These are phyloP conservation scores for Chalara sp. DNA, from an alignment of 2,329 filamentous ascomycete genomes.

Conservation along the genomic window DNA sequence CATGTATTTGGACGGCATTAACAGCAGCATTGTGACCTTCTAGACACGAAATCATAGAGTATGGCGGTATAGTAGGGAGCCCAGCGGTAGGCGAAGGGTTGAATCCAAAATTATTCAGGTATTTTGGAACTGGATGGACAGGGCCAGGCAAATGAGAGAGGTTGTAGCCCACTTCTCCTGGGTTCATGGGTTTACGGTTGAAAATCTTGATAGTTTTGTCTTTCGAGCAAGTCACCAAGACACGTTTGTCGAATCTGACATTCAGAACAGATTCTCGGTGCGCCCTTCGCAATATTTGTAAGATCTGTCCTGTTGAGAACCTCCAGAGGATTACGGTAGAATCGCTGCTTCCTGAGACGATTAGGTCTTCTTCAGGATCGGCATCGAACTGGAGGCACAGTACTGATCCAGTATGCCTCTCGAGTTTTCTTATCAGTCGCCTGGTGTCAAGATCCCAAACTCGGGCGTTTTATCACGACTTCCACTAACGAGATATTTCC, in stretches of 20 bases:
- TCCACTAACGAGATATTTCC: constrained; percentile 83
- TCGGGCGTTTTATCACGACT: constrained; percentile 77
- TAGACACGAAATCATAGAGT: constrained; percentile 70
- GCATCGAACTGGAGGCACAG: constrained; percentile 94
- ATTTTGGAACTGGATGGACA: constrained; percentile 46
- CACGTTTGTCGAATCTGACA: constrained; percentile 83
- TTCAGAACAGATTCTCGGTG: constrained; percentile 91
- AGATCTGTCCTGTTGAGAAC: constrained; percentile 80
- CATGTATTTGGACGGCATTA: constrained; percentile 88
- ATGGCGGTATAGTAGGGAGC: constrained; percentile 53
- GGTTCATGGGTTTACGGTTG: constrained; percentile 65
- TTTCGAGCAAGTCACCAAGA: constrained; percentile 94
- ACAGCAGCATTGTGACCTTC: constrained; percentile 86
- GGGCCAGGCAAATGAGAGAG: constrained; percentile 30
- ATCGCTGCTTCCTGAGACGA: constrained; percentile 95
- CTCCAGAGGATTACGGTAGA: constrained; percentile 85
- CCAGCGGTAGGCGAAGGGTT: constrained; percentile 38
- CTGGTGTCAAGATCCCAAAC: constrained; percentile 86
- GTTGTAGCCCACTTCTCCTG: constrained; percentile 51
- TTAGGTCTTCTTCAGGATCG: constrained; percentile 76
- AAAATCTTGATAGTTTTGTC: constrained; percentile 97
- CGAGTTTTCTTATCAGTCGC: constrained; percentile 64
- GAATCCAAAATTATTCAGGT: constrained; percentile 48
- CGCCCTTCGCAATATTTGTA: constrained; percentile 69
- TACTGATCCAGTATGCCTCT: constrained; percentile 78